Base-by-base conservation (phyloP, 805 yeast genomes). In the Hanseniaspora hatyaiensis region DNA sequence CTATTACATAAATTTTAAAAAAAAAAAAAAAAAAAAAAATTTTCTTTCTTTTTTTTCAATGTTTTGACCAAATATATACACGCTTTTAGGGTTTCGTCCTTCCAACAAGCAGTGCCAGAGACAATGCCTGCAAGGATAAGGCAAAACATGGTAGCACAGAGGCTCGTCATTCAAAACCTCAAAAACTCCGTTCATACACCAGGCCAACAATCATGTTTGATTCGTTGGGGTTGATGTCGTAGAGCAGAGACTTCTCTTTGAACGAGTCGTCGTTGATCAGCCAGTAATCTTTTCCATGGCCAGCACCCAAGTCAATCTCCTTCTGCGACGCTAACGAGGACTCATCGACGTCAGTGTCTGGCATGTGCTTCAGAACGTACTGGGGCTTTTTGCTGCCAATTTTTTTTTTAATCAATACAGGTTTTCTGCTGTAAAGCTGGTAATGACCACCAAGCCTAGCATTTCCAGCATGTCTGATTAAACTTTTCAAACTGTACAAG, bases 381-480 rank as follows among this genome's bases (percentile, higher is more conserved):
- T 5, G 9, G 8, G 15, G 11, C 20, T 29, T n/a, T n/a, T n/a
- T n/a, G n/a, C n/a, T n/a, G n/a, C n/a, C n/a, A n/a, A n/a, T n/a
- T 30, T 6, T 65, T 57, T 3, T 47, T 47, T 26, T 59, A 58
- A 61, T 56, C 49, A 70, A 72, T 3, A 72, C 60, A 2, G 92
- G 89, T 59, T 87, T 88, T 40, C 77, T 77, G 52, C 82, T 78
- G 59, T 77, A 85, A 56, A 95, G 84, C 57, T 88, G 95, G 59
- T 87, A 88, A 59, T 88, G 97, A 1, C 49, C 49, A 4, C 97
- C 97, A 37, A 77, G 74, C 18, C 78, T 72, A 62, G 88, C 96
- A 1, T 89, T 78, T 0, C 98, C 98, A 39, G 79, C 76, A 60
- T 92, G 97, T 53, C 87, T 73, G 16, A 92, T 77, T 52, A 85